phyloP scores from a whole-genome alignment of 768 basidiomycete species.

The Auricularia auricula-judae region DNA sequence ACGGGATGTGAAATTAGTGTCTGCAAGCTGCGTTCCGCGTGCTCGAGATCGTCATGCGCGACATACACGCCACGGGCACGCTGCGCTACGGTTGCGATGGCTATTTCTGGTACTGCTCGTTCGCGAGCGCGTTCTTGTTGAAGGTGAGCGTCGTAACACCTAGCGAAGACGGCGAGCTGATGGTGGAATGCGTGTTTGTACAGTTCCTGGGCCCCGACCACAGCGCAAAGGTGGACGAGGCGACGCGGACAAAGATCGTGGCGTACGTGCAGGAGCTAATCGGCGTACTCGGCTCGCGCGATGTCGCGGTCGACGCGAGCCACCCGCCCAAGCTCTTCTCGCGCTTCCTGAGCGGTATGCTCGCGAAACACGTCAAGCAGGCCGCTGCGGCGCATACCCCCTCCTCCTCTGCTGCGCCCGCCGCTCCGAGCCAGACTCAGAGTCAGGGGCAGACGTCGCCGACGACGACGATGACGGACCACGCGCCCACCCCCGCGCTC shows the following conservation, averaged over 20 bases:
- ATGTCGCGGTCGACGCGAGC: constrained; percentile 70
- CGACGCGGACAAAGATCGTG: constrained; percentile 39
- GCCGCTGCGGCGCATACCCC: background rate
- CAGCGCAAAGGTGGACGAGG: background rate
- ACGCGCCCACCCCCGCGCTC: background rate
- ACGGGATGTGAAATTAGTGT: constrained; percentile 21
- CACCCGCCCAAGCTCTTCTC: constrained; percentile 76
- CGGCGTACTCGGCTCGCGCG: constrained; percentile 55
- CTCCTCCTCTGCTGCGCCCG: background rate
- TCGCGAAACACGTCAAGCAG: constrained; percentile 30
- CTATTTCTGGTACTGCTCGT: constrained; percentile 30
- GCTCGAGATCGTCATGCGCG: constrained; percentile 41
- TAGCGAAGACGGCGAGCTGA: too few species aligned
- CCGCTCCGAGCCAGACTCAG: background rate
- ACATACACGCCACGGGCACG: constrained; percentile 41
- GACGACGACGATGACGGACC: background rate
- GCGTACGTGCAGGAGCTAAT: constrained; percentile 63
- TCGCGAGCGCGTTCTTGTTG: constrained; percentile 49
- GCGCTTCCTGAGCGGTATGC: constrained; percentile 62
- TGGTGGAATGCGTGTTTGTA: background rate
- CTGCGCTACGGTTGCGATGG: constrained; percentile 44
- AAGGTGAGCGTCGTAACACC: constrained; percentile 27
- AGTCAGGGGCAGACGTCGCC: background rate
- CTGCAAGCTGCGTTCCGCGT: constrained; percentile 45
- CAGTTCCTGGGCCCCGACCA: background rate